Conservation (phyloP, 1,284 basidiomycete species). For the Polyporus tsugae region DNA sequence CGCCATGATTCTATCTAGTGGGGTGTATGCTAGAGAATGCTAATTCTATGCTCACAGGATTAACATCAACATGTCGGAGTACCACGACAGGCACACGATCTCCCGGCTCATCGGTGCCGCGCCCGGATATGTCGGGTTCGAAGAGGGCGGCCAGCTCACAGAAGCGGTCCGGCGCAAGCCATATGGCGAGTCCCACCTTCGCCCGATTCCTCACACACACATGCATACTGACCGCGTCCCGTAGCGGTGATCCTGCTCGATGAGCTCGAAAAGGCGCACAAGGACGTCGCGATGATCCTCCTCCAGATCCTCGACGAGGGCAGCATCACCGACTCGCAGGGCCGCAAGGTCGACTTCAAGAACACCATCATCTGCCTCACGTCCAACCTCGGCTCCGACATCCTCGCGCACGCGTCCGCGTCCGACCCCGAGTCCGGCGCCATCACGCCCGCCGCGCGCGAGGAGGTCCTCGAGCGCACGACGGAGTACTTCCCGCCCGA, state of each 20-base stretch:
- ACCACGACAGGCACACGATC: slow-evolving; percentile 91
- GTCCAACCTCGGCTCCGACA: slow-evolving; percentile 61
- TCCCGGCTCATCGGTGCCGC: slow-evolving; percentile 91
- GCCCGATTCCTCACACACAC: not conserved
- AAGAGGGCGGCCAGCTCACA: slow-evolving; percentile 91
- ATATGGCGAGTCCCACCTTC: slow-evolving; percentile 60
- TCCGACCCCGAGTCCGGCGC: slow-evolving; percentile 67
- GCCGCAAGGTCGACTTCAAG: slow-evolving; percentile 80
- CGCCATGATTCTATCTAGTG: slow-evolving; percentile 26
- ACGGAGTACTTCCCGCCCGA: slow-evolving; percentile 89
- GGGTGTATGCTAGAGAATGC: not conserved
- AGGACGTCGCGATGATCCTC: slow-evolving; percentile 91
- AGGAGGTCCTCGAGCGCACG: slow-evolving; percentile 80
- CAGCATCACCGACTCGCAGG: slow-evolving; percentile 85
- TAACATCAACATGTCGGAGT: slow-evolving; percentile 94
- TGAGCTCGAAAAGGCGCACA: slow-evolving; percentile 93
- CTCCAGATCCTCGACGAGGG: slow-evolving; percentile 96
- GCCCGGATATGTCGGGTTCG: slow-evolving; percentile 93
- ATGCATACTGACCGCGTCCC: slow-evolving; percentile 11
- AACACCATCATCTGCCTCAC: slow-evolving; percentile 80
- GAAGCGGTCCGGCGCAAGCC: slow-evolving; percentile 88
- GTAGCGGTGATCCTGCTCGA: slow-evolving; percentile 83
- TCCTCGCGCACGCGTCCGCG: slow-evolving; percentile 76
- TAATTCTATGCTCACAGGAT: slow-evolving; percentile 56
- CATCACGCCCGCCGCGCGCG: slow-evolving; percentile 69